Percentiles rank a stretch among this genome's conserved stretches.
These are phyloP conservation scores for Prinsepia uniflora DNA, from an alignment of 306 rosid genomes.

Conservation along the genomic window DNA sequence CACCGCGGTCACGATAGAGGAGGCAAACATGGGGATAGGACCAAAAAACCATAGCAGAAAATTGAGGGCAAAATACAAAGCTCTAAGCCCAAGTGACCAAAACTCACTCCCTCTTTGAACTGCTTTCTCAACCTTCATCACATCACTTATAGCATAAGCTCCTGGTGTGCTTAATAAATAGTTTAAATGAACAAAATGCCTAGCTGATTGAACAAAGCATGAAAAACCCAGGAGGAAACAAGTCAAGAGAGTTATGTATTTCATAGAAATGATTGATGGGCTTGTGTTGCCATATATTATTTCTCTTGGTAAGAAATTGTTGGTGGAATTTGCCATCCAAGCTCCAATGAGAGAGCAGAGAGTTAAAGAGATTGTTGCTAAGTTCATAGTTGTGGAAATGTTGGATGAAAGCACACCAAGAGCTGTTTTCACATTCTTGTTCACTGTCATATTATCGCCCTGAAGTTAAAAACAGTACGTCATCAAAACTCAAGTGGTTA, in stretches of 20 bases:
- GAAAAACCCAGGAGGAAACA: slow-evolving; percentile 69
- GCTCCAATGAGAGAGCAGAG: slow-evolving; percentile 68
- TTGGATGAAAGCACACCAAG: slow-evolving; percentile 46
- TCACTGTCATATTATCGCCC: slow-evolving; percentile 28
- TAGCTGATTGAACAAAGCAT: slow-evolving; percentile 60
- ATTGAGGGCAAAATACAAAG: slow-evolving; percentile 60
- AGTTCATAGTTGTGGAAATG: slow-evolving; percentile 44
- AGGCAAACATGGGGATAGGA: slow-evolving; percentile 67
- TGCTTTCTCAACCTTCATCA: slow-evolving; percentile 42
- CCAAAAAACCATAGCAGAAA: slow-evolving; percentile 76
- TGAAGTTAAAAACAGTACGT: slow-evolving; percentile 15
- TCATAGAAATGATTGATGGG: slow-evolving; percentile 38
- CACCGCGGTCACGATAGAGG: slow-evolving; percentile 47
- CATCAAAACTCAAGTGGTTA: not conserved
- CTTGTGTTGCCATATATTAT: slow-evolving; percentile 60
- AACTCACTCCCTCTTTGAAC: slow-evolving; percentile 63
- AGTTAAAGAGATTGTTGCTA: slow-evolving; percentile 57
- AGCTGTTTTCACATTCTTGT: slow-evolving; percentile 32
- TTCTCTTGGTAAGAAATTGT: slow-evolving; percentile 27
- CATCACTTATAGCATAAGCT: slow-evolving; percentile 19
- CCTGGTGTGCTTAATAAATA: slow-evolving; percentile 61
- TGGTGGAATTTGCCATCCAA: slow-evolving; percentile 44
- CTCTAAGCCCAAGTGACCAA: slow-evolving; percentile 75
- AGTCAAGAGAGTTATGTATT: slow-evolving; percentile 49
- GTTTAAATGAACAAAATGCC: slow-evolving; percentile 63